Evolutionary conservation across 2,329 filamentous ascomycete species (phyloP).

Genomic region (Venturiaceae sp.): DNA sequence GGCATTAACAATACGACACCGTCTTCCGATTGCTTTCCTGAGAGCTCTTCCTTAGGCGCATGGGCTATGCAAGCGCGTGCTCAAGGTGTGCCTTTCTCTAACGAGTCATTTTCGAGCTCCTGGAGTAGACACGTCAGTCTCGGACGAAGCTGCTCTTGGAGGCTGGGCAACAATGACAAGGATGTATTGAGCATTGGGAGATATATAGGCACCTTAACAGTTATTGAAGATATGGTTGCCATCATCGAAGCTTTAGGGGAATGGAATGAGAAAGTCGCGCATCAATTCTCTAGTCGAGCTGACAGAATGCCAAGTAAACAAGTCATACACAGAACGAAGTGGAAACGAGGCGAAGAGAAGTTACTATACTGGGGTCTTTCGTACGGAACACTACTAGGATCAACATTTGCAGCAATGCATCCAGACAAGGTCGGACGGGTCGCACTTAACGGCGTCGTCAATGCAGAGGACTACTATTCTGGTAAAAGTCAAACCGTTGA

Average conservation of each 20-base stretch:
- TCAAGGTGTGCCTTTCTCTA: not conserved
- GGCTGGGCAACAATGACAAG: not conserved
- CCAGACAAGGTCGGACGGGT: constrained; percentile 24
- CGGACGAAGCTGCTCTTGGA: not conserved
- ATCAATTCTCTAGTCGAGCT: not conserved
- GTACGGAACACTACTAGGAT: constrained; percentile 35
- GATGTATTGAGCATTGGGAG: constrained; percentile 10
- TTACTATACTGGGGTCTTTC: constrained; percentile 37
- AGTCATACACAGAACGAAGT: not conserved
- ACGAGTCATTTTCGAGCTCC: not conserved
- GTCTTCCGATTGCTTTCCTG: constrained; percentile 21
- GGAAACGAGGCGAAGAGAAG: constrained; percentile 19
- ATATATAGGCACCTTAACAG: constrained; percentile 37
- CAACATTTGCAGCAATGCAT: constrained; percentile 27
- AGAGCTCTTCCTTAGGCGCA: constrained; percentile 7
- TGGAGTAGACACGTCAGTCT: not conserved
- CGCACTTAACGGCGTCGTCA: constrained; percentile 36
- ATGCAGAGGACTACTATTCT: constrained; percentile 23
- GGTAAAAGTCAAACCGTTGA: not conserved
- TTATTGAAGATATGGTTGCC: constrained; percentile 39
- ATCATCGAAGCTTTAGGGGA: constrained; percentile 34
- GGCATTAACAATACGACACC: constrained; percentile 27
- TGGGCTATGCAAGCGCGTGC: not conserved
- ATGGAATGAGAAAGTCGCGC: constrained; percentile 16
- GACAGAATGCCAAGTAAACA: constrained; percentile 19